phyloP scores from a whole-genome alignment of 2,329 filamentous ascomycete species.

The Penicillium janthinellum region DNA sequence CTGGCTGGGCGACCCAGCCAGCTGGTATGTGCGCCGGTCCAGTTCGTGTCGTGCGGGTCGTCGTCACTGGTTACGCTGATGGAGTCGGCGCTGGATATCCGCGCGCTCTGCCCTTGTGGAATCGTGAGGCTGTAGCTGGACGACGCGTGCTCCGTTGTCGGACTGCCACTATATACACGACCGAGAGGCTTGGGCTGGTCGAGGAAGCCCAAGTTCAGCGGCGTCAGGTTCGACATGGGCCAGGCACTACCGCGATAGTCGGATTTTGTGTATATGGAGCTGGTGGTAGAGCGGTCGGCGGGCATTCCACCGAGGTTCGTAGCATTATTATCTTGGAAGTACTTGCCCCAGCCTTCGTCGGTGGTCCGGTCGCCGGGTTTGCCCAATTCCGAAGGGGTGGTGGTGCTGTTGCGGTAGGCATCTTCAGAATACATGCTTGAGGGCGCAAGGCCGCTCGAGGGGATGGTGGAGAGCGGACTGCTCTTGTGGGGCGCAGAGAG shows the following conservation, averaged over 20 bases:
- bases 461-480: slow-evolving; percentile 34
- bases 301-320: slow-evolving; percentile 29
- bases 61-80: slow-evolving; percentile 42
- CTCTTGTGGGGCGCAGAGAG: slow-evolving; percentile 24
- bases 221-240: slow-evolving; percentile 41
- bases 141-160: slow-evolving; percentile 42
- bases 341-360: slow-evolving; percentile 53
- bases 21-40: slow-evolving; percentile 30
- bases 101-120: slow-evolving; percentile 45
- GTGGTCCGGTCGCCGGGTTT: slow-evolving; percentile 44
- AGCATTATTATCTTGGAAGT: slow-evolving; percentile 46
- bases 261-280: slow-evolving; percentile 35
- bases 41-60: slow-evolving; percentile 33
- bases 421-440: slow-evolving; percentile 26
- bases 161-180: slow-evolving; percentile 45
- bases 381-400: slow-evolving; percentile 2
- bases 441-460: slow-evolving; percentile 30
- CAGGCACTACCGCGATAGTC: slow-evolving; percentile 45
- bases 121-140: slow-evolving; percentile 36
- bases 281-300: slow-evolving; percentile 29
- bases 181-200: slow-evolving; percentile 44
- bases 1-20: slow-evolving; percentile 42
- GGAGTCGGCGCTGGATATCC: slow-evolving; percentile 48
- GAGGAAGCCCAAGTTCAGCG: slow-evolving; percentile 41
- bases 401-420: slow-evolving; percentile 21